Evolutionary conservation across 2,329 filamentous ascomycete genomes (phyloP), one percentile per base, ranked within the genome.

Genomic region (Westerdykella ornata): DNA sequence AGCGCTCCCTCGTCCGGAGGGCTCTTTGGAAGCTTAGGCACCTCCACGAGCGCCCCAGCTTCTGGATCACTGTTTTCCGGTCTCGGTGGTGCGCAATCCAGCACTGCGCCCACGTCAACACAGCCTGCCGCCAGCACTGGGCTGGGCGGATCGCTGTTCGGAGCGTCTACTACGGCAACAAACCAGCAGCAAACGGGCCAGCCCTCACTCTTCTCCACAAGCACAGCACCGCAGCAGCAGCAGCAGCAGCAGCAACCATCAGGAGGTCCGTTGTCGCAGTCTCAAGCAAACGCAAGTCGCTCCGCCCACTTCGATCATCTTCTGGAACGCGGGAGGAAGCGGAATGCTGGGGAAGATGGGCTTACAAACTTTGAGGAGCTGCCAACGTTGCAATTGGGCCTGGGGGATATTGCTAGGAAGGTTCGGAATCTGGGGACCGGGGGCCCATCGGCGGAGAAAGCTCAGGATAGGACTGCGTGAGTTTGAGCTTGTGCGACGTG

Each of bases 341-440:
- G 87, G 48, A 78, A 81, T 39, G 76, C 82, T 50, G 79, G 81
- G 51, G 81, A 82, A 50, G 75, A 80, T 43, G 78, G 77, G 13
- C 66, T 66, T 36, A 66, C 56, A 42, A 69, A 67, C 41, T 79
- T 85, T 59, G 83, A 85, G 52, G 87, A 96, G 45, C 75, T 98
- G 35, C 90, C 92, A 5, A 85, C 82, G 58, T 75, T 98, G 50
- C 89, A 97, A 67, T 78, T 98, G 40, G 90, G 92, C 16, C 75
- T 98, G 22, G 86, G 88, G 44, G 92, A 98, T 69, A 84, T 98
- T 56, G 76, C 80, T 44, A 73, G 80, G 51, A 80, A 75, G 75
- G 92, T 74, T 70, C 87, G 77, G 73, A 89, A 75, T 52, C 74
- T 98, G 52, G 84, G 82, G 57, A 82, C 84, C 64, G 80, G 94